Conservation (phyloP, 2,329 filamentous ascomycete species). For the Diaporthe eres region DNA sequence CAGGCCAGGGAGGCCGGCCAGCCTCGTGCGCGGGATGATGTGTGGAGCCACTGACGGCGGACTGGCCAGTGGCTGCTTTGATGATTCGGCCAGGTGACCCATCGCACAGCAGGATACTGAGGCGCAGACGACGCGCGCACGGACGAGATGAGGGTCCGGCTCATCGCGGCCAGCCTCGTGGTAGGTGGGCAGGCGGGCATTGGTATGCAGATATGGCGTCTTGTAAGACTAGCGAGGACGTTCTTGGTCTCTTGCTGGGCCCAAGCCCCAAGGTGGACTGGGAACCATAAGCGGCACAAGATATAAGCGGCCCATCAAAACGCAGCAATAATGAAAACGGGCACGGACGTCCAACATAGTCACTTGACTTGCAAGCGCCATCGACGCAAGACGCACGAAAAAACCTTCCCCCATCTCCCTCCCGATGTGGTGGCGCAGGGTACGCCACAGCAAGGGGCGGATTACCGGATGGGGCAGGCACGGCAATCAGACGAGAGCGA, state of each 20-base stretch:
- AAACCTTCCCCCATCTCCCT: not conserved
- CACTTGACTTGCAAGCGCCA: not conserved
- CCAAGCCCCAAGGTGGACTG: no score
- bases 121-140: not conserved
- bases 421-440: not conserved
- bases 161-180: no score
- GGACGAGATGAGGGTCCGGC: not conserved
- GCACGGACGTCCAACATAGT: not conserved
- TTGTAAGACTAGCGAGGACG: no score
- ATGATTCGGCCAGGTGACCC: not conserved
- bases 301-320: not conserved
- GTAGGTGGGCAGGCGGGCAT: no score
- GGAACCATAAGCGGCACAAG: no score
- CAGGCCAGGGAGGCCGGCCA: not conserved
- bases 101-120: not conserved
- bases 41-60: not conserved
- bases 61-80: not conserved
- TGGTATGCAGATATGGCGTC: no score
- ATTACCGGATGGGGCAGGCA: not conserved
- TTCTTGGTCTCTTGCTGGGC: no score
- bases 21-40: constrained; percentile 2
- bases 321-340: not conserved
- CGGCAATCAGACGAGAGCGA: not conserved
- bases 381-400: no score
- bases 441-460: not conserved